Base-by-base conservation (phyloP, 495 filamentous ascomycete species). In the Aspergillus sclerotiicarbonarius region DNA sequence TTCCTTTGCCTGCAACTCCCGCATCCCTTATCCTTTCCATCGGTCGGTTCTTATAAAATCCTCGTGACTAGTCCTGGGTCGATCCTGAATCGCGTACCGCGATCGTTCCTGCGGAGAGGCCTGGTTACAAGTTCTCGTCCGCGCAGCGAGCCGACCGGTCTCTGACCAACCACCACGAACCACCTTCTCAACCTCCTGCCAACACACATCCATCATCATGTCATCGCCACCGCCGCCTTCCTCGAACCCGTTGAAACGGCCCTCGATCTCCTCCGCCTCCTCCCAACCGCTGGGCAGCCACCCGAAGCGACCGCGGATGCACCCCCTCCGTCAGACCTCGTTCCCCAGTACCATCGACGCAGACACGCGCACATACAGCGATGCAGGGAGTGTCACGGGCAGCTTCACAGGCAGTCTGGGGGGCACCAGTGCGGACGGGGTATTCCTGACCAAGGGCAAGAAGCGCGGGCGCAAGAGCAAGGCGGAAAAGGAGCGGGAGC, bases 291-390 rank as follows among this genome's bases (percentile, higher is more conserved):
- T 69, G 31, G 64, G 61, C 56, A 66, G 63, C 32, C 71, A 73
- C 52, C 51, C 63, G 33, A 73, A 74, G 53, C 67, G 69, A 18
- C 56, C 68, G 43, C 76, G 74, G 61, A 76, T 76, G 72, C 90
- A 95, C 68, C 90, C 89, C 9, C 87, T 96, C 18, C 89, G 92
- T 30, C 91, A 96, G 65, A 94, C 92, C 49, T 93, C 92, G 0
- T 96, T 95, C 71, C 88, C 91, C 0, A 89, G 84, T 4, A 70
- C 67, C 25, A 67, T 80, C 32, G 71, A 78, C 47, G 67, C 62
- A 5, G 69, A 70, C 64, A 76, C 78, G 37, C 83, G 88, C 57
- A 88, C 86, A 8, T 89, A 90, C 3, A 87, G 87, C 63, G 81
- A 84, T 56, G 81, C 84, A 57, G 86, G 84, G n/a, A 78, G 83